Conservation (phyloP, 2,329 filamentous ascomycete species). For the Colletotrichum echinochloae region DNA sequence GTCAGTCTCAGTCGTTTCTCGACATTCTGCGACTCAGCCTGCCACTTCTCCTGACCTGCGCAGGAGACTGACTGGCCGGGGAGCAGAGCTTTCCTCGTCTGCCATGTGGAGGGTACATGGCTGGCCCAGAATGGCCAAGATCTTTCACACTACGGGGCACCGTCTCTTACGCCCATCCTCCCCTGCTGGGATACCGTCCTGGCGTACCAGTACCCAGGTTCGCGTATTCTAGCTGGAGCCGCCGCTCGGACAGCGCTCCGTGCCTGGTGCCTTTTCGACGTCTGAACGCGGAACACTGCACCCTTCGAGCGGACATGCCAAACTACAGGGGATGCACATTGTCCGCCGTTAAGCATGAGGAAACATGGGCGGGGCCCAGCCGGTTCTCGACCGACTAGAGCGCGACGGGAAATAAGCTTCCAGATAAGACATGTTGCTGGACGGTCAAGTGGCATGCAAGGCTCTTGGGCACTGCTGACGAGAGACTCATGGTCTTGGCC, state of each 20-base stretch:
- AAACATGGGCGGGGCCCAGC: neutral
- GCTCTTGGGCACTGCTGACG: neutral
- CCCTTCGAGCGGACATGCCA: slow-evolving; percentile 37
- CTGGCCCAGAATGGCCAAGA: neutral
- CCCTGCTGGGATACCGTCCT: neutral
- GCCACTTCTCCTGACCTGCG: neutral
- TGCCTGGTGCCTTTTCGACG: slow-evolving; percentile 8
- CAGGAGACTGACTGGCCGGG: neutral
- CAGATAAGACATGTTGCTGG: neutral
- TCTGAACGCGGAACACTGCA: slow-evolving; percentile 28
- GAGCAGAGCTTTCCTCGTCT: neutral
- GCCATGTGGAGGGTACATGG: neutral
- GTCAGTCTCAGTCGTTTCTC: neutral
- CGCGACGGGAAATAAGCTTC: slow-evolving; percentile 8
- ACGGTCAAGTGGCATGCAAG: neutral
- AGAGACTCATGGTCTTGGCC: neutral
- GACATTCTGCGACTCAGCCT: neutral
- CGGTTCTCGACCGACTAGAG: neutral
- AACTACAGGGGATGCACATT: slow-evolving; percentile 13
- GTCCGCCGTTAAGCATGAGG: slow-evolving; percentile 2
- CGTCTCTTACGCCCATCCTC: neutral
- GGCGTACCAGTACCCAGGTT: slow-evolving; percentile 3
- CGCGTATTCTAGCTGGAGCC: neutral
- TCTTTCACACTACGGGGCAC: neutral
- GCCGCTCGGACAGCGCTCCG: slow-evolving; percentile 25